Evolutionary conservation across 139 green algal genomes (phyloP), one percentile per base, ranked within the genome.

Genomic region (Pleodorina starrii): DNA sequence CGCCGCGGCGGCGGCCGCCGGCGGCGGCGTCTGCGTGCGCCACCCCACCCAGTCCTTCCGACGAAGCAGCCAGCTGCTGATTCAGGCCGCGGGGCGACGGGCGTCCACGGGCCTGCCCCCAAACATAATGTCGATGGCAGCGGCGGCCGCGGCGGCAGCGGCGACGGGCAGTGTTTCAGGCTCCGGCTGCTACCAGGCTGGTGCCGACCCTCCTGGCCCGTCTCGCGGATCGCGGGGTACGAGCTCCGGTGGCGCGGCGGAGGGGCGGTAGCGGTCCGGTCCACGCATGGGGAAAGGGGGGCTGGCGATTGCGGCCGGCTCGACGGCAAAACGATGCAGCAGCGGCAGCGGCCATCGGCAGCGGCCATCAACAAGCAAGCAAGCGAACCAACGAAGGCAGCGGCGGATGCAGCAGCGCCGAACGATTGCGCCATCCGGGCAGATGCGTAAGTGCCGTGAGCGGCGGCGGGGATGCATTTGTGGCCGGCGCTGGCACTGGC

Each of bases 41-140:
- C 72, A 54, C 6, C 40, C 72, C 72, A 35, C 72, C 40, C 21
- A 42, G 19, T 80, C 72, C 27, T 54, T 59, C 40, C 75, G 75
- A 1, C 75, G 75, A 44, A 83, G 75, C 75, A 83, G 75, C n/a
- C 75, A 83, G 75, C 27, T 83, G 4, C 29, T 83, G 44, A 83
- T 83, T 12, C 75, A 83, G 44, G 75, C 75, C 12, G 75, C 75
- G 11, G 46, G 46, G 1, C 46, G 75, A n/a, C n/a, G 75, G 17
- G 75, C 75, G 29, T 83, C 75, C 68, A 76, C 68, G 19, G 35
- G 68, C 6, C 25, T 76, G 10, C 68, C 68, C 16, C 68, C 68
- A 10, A 73, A 73, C 63, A 36, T 73, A 11, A 38, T 6, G 19
- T 7, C 29, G 19, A 23, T 6, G 29, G 63, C 63, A 35, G 68